Percentiles rank a stretch among this genome's conserved stretches.
Conservation (phyloP, 139 green algal genomes). For the Asterochloris sp. region DNA sequence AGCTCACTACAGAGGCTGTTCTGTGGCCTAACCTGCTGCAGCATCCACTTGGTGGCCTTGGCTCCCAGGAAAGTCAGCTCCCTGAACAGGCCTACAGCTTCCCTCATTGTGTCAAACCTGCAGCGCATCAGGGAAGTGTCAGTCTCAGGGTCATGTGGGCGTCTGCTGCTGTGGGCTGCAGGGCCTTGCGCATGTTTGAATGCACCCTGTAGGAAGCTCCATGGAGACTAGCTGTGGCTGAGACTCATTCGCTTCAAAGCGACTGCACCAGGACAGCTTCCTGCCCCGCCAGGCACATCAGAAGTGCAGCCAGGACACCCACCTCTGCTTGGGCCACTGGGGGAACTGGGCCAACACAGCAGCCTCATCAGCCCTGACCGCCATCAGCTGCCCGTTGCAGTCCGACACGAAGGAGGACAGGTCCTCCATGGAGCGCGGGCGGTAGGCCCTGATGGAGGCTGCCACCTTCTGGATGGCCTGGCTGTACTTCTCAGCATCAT, state of each 20-base stretch:
- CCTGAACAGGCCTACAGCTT: constrained; percentile 12
- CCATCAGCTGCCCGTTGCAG: constrained; percentile 3
- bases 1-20: no score
- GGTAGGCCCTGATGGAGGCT: background rate
- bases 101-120: constrained; percentile 7
- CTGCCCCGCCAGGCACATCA: no score
- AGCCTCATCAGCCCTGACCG: constrained; percentile 10
- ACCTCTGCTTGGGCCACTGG: constrained; percentile 14
- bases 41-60: constrained; percentile 18
- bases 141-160: no score
- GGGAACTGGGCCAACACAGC: constrained; percentile 13
- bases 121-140: no score
- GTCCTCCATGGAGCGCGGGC: constrained; percentile 8
- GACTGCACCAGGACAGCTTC: no score
- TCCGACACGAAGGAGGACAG: constrained; percentile 18
- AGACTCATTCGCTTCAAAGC: no score
- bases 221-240: no score
- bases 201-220: no score
- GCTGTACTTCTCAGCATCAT: constrained; percentile 5
- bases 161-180: no score
- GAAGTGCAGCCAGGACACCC: background rate
- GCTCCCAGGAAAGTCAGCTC: constrained; percentile 1
- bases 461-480: background rate
- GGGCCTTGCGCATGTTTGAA: no score
- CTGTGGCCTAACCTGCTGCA: constrained; percentile 15